Evolutionary conservation across 495 filamentous ascomycete species (phyloP), one percentile per base, ranked within the genome.

Genomic region (Trichoderma virens): DNA sequence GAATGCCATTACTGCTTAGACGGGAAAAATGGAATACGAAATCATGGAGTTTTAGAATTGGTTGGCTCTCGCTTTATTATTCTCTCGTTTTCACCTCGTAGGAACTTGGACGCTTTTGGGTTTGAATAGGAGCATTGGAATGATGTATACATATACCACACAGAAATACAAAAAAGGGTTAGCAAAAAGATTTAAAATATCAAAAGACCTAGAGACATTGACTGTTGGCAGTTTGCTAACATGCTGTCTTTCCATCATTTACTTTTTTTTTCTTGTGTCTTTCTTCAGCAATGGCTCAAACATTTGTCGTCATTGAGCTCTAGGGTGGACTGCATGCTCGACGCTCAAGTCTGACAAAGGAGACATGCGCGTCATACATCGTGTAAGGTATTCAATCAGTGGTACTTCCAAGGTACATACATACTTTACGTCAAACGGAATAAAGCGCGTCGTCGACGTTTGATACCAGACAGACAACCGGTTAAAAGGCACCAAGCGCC

Each of bases 21-120:
- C 18, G n/a, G 16, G 34, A 41, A 28, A 28, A 28, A 56, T 16
- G 18, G 28, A 56, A 28, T 30, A 7, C 8, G 27, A 30, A 56
- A 14, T 56, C 20, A 27, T 56, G 51, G 51, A 56, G 51, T 56
- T 56, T 56, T 56, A 56, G 51, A 56, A 56, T 56, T 27, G 51
- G 51, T 56, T 27, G 51, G 51, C 51, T 56, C 51, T 56, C 51
- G 51, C 51, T 56, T 47, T 56, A 56, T 56, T 28, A 56, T 56
- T 56, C 51, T 56, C 51, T 56, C 51, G 51, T 56, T 56, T 47
- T 30, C 2, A 30, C 23, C 51, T 11, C 20, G 5, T 51, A 27
- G 8, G 51, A 16, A 56, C 45, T 51, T 56, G 25, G 51, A 56
- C 51, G 51, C 25, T 47, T 28, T 30, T 31, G 18, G 51, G 51